Evolutionary conservation across 2,329 filamentous ascomycete species (phyloP).

Genomic region (Pseudocercospora vitis): DNA sequence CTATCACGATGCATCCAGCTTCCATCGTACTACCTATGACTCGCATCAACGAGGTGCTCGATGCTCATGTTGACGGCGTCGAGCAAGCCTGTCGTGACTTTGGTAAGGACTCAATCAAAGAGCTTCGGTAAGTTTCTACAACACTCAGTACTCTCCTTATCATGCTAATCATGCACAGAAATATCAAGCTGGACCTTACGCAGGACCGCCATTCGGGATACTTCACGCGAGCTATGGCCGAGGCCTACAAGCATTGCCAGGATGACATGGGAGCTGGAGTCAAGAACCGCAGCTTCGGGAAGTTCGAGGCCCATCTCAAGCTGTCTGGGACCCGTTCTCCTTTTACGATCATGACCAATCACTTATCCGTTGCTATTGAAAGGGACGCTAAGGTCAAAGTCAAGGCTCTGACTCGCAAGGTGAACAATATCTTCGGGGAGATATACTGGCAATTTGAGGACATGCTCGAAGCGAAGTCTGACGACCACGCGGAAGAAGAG

Average conservation of each 20-base stretch:
- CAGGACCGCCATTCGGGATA: slow-evolving; percentile 3
- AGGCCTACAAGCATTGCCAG: slow-evolving; percentile 13
- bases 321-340: background rate
- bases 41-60: slow-evolving; percentile 6
- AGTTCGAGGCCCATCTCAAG: background rate
- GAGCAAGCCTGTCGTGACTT: background rate
- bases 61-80: slow-evolving; percentile 5
- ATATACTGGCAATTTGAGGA: slow-evolving; percentile 4
- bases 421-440: slow-evolving; percentile 3
- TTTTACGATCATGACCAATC: background rate
- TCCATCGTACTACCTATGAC: slow-evolving; percentile 5
- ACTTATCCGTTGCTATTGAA: background rate
- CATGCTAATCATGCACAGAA: slow-evolving; percentile 6
- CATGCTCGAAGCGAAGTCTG: background rate
- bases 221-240: slow-evolving; percentile 18
- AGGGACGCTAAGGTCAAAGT: background rate
- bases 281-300: background rate
- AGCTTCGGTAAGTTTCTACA: slow-evolving; percentile 2
- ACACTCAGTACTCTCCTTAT: background rate
- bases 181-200: slow-evolving; percentile 15
- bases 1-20: slow-evolving; percentile 1
- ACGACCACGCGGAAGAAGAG: background rate
- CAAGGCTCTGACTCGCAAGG: background rate
- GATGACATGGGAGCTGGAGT: background rate
- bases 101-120: background rate